Percentiles rank a stretch among this genome's conserved stretches.
These are phyloP conservation scores for Paramecium tetraurelia DNA, from an alignment of 73 alveolate genomes.

Conservation along the genomic window DNA sequence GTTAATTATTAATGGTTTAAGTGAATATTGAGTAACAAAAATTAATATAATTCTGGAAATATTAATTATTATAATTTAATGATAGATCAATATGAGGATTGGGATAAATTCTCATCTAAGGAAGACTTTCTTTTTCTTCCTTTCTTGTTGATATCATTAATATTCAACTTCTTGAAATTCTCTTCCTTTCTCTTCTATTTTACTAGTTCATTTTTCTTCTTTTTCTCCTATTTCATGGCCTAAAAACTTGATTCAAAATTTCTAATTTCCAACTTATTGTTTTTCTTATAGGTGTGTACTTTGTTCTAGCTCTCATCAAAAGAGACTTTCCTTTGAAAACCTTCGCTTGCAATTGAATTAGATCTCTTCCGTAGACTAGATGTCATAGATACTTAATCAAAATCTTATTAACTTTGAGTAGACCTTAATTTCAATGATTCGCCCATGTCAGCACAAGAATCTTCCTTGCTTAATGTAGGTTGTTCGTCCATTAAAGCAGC, in stretches of 20 bases:
- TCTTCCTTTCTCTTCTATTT: slow-evolving; percentile 43
- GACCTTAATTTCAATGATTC: not conserved
- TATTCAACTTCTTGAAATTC: slow-evolving; percentile 21
- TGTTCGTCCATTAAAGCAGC: not conserved
- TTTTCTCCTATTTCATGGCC: not conserved
- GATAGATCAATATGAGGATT: slow-evolving; percentile 16
- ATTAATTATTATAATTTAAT: not conserved
- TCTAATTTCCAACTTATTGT: not conserved
- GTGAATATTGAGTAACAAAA: not conserved
- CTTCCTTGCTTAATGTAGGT: not conserved
- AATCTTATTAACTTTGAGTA: not conserved
- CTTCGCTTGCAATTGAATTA: not conserved
- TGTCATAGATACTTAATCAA: not conserved
- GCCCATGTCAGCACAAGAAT: not conserved
- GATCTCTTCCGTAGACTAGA: slow-evolving; percentile 1
- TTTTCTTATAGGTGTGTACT: not conserved
- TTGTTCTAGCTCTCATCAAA: slow-evolving; percentile 11
- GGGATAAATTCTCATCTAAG: slow-evolving; percentile 25
- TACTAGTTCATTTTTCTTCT: slow-evolving; percentile 4
- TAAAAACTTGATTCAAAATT: slow-evolving; percentile 8
- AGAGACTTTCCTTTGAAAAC: not conserved
- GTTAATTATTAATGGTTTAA: not conserved
- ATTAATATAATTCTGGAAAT: not conserved
- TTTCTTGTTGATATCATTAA: slow-evolving; percentile 39
- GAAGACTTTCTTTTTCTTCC: slow-evolving; percentile 45